Base-by-base conservation (phyloP, 2,329 filamentous ascomycete genomes). In the Ilyonectria robusta region DNA sequence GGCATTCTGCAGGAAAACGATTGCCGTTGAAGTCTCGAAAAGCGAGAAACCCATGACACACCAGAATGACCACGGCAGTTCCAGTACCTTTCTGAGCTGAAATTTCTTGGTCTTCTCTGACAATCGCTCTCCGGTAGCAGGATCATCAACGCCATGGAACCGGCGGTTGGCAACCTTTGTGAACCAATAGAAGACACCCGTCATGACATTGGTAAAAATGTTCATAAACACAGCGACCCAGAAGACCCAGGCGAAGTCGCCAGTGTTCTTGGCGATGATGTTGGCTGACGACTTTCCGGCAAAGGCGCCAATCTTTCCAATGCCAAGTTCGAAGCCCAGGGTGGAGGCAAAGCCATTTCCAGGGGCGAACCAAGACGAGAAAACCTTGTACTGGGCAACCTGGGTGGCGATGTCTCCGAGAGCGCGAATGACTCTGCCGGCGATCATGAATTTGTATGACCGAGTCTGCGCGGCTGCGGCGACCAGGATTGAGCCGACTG, bases 151-250 rank as follows among this genome's bases (percentile, higher is more conserved):
- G 42, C 67, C 31, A n/a, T 71, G 21, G 64, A 59, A 69, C 44
- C 35, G 58, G 42, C 62, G 31, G 7, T 62, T 66, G 2, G 65
- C 40, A 15, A 68, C 53, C 48, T 66, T 68, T 17, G 83, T 88
- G 73, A 90, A 89, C 67, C 83, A 82, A 76, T 83, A 89, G 75
- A 89, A 90, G 3, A 80, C 73, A 0, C 81, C 65, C 0, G 87
- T 89, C 5, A 84, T 81, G 3, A 84, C 70, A 59, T 90, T 90
- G 15, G 88, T 90, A 71, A 91, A 90, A 3, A 91, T 66, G 66
- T 90, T 89, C 85, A 90, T 89, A 72, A 88, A 87, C 0, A 90
- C 87, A 0, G 85, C 83, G 1, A 84, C 84, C 88, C 88, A 90
- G 72, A 85, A 90, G 0, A 86, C 86, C 87, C 88, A 90, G 35